Evolutionary conservation across 352 stramenopile species (phyloP).

Genomic region (Globisporangium okanoganense): DNA sequence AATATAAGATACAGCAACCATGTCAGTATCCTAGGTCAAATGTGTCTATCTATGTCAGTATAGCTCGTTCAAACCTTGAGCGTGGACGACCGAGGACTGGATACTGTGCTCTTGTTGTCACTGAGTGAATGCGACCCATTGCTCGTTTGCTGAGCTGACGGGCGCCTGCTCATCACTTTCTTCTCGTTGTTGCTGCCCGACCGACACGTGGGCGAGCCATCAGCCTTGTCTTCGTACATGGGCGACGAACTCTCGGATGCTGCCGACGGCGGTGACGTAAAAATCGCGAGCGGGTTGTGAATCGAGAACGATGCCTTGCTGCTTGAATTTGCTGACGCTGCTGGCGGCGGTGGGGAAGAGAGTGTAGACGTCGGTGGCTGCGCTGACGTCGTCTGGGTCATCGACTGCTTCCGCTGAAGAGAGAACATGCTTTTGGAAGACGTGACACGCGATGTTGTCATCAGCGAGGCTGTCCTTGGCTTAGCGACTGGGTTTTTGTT

Average conservation of each 20-base stretch:
- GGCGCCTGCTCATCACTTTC: constrained; percentile 7
- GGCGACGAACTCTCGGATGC: background rate
- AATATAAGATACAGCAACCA: background rate
- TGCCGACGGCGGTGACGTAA: background rate
- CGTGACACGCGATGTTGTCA: background rate
- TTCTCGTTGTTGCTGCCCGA: constrained; percentile 21
- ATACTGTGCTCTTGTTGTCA: background rate
- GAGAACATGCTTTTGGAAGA: constrained; percentile 29
- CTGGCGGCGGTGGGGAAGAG: background rate
- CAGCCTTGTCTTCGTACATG: constrained; percentile 12
- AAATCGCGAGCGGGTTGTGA: background rate
- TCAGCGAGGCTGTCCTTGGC: background rate
- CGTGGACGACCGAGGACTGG: background rate
- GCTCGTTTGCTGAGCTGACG: constrained; percentile 12
- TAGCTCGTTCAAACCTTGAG: background rate
- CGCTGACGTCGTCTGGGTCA: constrained; percentile 23
- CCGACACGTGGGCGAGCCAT: constrained; percentile 23
- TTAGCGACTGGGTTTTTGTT: background rate
- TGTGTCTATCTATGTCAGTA: too few species aligned
- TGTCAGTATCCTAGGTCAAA: background rate
- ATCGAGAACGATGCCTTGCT: constrained; percentile 1
- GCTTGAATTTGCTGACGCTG: background rate
- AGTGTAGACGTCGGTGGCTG: background rate
- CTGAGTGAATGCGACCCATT: constrained; percentile 11
- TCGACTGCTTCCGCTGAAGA: constrained; percentile 41